Percentiles rank a stretch among this genome's conserved stretches.
Conservation (phyloP, 2,329 filamentous ascomycete species). For the Beauveria rudraprayagi region DNA sequence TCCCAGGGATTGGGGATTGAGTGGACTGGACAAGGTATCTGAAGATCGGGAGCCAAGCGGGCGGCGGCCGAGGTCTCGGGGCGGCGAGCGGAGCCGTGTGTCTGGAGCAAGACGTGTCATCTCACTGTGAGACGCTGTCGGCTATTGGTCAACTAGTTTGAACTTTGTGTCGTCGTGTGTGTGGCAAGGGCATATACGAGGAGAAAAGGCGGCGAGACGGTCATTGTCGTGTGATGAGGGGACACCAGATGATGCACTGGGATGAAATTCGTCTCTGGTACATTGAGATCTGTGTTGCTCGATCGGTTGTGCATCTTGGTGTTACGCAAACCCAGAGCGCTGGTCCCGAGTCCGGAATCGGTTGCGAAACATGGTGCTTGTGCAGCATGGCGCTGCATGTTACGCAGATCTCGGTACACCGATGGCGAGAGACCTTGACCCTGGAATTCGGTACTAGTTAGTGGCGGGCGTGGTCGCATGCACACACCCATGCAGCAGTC, state of each 20-base stretch:
- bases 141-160: neutral
- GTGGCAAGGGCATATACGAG: neutral
- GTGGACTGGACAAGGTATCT: conserved; percentile 12
- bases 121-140: conserved; percentile 24
- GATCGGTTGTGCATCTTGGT: conserved; percentile 3
- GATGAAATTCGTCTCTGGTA: neutral
- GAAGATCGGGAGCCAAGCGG: conserved; percentile 11
- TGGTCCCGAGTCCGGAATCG: neutral
- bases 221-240: neutral
- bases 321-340: neutral
- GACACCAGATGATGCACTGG: neutral
- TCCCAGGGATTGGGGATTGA: conserved; percentile 15
- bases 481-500: neutral
- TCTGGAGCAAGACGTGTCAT: conserved; percentile 27
- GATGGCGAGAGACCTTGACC: neutral
- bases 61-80: conserved; percentile 8
- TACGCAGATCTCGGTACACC: neutral
- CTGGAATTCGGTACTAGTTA: neutral
- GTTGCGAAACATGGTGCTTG: neutral
- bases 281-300: neutral
- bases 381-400: neutral
- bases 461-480: neutral
- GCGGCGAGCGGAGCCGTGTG: conserved; percentile 6
- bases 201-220: neutral
- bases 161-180: neutral